These are phyloP conservation scores for Aspergillus sojae DNA, from an alignment of 2,329 filamentous ascomycete species.

Conservation along the genomic window DNA sequence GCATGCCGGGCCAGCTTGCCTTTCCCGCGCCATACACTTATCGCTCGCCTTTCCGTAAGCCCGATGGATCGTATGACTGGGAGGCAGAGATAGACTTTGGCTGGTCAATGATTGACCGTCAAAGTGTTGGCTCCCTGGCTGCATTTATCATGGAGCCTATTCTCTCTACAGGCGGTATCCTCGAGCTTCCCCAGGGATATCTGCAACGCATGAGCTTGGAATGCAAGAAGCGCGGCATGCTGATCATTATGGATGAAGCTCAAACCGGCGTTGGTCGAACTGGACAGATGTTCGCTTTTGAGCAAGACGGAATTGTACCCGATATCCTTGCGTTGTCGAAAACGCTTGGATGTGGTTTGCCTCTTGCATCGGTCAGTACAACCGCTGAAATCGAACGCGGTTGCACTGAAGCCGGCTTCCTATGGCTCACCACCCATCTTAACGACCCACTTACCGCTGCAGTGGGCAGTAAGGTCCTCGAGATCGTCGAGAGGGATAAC, in stretches of 20 bases:
- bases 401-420: constrained; percentile 53
- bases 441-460: constrained; percentile 65
- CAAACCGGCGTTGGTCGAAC: constrained; percentile 61
- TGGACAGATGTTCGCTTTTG: constrained; percentile 62
- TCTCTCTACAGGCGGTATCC: constrained; percentile 61
- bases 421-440: constrained; percentile 64
- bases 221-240: constrained; percentile 58
- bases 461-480: constrained; percentile 63
- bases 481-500: constrained; percentile 61
- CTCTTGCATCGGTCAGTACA: constrained; percentile 61
- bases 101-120: constrained; percentile 62
- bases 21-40: constrained; percentile 65
- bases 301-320: constrained; percentile 54
- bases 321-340: constrained; percentile 65
- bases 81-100: constrained; percentile 65
- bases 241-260: constrained; percentile 63
- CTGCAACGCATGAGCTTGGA: constrained; percentile 57
- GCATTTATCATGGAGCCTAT: constrained; percentile 67
- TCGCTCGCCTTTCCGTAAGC: constrained; percentile 61
- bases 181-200: constrained; percentile 62
- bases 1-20: constrained; percentile 59
- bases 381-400: constrained; percentile 55
- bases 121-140: constrained; percentile 63
- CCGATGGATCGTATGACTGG: constrained; percentile 67
- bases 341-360: constrained; percentile 63